Evolutionary conservation across 768 basidiomycete species (phyloP).

Genomic region (Tulasnella sp.): DNA sequence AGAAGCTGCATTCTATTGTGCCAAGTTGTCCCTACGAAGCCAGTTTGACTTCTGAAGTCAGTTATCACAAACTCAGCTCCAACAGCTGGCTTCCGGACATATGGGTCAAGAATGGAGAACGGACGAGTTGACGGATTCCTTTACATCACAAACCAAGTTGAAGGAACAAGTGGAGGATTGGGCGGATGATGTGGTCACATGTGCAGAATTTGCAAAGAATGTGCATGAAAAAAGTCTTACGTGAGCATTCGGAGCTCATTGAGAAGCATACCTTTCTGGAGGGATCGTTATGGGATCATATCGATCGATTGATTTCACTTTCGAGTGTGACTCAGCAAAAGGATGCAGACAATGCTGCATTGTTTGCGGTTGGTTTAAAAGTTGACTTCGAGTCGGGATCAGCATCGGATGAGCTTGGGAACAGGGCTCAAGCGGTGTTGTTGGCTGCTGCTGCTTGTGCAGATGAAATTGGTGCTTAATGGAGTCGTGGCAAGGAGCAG

Average conservation of each 20-base stretch:
- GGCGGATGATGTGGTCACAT: conserved; percentile 56
- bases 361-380: conserved; percentile 60
- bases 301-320: conserved; percentile 58
- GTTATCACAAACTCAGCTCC: conserved; percentile 53
- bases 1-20: conserved; percentile 91
- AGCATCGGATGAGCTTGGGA: conserved; percentile 81
- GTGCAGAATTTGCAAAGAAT: conserved; percentile 62
- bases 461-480: conserved; percentile 62
- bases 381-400: conserved; percentile 53
- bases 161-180: conserved; percentile 69
- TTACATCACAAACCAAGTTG: conserved; percentile 64
- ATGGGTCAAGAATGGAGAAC: conserved; percentile 55
- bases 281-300: conserved; percentile 55
- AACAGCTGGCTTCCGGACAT: conserved; percentile 47
- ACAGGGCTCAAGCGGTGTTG: conserved; percentile 66
- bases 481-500: conserved; percentile 56
- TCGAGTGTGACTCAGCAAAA: conserved; percentile 62
- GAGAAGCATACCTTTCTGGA: conserved; percentile 48
- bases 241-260: conserved; percentile 59
- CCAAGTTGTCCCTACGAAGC: conserved; percentile 84
- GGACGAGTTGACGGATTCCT: conserved; percentile 54
- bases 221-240: conserved; percentile 46
- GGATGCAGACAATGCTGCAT: conserved; percentile 60
- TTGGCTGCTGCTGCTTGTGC: conserved; percentile 62
- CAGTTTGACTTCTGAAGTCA: conserved; percentile 47